These are phyloP conservation scores for Russula foetens DNA, from an alignment of 768 basidiomycete species.

Conservation along the genomic window DNA sequence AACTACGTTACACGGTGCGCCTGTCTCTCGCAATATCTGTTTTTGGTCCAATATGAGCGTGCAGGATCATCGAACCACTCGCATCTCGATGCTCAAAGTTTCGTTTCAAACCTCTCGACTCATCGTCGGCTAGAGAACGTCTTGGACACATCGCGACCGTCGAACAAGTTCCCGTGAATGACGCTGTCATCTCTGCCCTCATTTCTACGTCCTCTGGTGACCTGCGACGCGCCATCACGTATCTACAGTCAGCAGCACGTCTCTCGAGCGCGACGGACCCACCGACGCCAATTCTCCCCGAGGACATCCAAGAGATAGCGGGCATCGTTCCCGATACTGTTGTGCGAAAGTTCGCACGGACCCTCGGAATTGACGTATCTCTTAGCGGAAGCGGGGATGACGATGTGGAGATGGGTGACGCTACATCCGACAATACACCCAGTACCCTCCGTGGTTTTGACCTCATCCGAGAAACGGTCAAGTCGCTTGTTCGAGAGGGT, in stretches of 20 bases:
- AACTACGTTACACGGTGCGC: conserved; percentile 95
- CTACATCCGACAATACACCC: conserved; percentile 20
- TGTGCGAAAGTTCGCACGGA: conserved; percentile 57
- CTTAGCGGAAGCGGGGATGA: conserved; percentile 33
- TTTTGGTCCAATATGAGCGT: background rate
- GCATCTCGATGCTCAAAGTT: conserved; percentile 99
- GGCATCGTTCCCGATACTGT: conserved; percentile 81
- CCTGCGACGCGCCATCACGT: conserved; percentile 94
- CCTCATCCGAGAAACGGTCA: conserved; percentile 62
- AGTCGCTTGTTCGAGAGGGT: conserved; percentile 73
- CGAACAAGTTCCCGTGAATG: conserved; percentile 56
- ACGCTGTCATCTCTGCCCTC: conserved; percentile 59
- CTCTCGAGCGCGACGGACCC: conserved; percentile 68
- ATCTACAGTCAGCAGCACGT: conserved; percentile 90
- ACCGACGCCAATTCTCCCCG: conserved; percentile 63
- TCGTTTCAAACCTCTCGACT: conserved; percentile 89
- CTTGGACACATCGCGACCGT: conserved; percentile 71
- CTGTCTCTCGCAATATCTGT: background rate
- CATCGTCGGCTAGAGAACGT: conserved; percentile 62
- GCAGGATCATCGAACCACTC: conserved; percentile 94
- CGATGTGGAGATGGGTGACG: conserved; percentile 38
- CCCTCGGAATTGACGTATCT: conserved; percentile 61
- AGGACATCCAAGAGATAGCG: conserved; percentile 92
- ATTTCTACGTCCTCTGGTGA: conserved; percentile 84
- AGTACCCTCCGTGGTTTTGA: conserved; percentile 41